Percentiles rank a stretch among this genome's conserved stretches.
phyloP scores from a whole-genome alignment of 1,139 yeast genomes.

The Magnusiomyces tetraspermus region DNA sequence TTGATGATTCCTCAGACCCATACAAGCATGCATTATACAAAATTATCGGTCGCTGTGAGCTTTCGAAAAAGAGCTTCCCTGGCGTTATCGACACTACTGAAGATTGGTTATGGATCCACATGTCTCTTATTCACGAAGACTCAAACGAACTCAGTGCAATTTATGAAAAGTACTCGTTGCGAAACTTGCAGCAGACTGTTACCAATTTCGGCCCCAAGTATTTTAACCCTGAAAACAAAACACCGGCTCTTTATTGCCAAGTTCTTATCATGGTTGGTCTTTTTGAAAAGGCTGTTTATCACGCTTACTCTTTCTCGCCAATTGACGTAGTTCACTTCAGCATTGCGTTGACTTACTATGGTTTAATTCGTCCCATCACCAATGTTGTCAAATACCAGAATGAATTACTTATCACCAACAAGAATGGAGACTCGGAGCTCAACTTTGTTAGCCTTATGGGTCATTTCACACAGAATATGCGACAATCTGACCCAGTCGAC shows the following conservation, averaged over 20 bases:
- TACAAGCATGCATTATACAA: conserved; percentile 86
- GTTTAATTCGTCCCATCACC: conserved; percentile 49
- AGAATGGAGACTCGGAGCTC: conserved; percentile 24
- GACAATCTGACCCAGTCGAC: conserved; percentile 76
- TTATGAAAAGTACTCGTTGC: conserved; percentile 63
- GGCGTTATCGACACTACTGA: conserved; percentile 68
- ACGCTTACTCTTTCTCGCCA: conserved; percentile 58
- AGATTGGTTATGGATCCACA: conserved; percentile 96
- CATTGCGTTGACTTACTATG: conserved; percentile 68
- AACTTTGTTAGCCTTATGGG: conserved; percentile 35
- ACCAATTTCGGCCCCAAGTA: conserved; percentile 64
- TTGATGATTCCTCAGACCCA: conserved; percentile 59
- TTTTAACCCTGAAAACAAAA: conserved; percentile 54
- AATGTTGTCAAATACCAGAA: conserved; percentile 23
- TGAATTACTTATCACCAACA: conserved; percentile 20
- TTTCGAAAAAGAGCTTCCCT: conserved; percentile 67
- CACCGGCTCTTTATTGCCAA: conserved; percentile 64
- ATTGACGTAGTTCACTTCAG: conserved; percentile 88
- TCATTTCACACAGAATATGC: conserved; percentile 62
- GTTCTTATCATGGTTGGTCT: conserved; percentile 67
- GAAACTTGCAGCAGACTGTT: conserved; percentile 60
- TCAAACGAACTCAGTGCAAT: conserved; percentile 37
- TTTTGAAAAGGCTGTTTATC: conserved; percentile 72
- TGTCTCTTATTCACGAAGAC: conserved; percentile 58
- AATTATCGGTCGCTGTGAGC: conserved; percentile 83